Evolutionary conservation across 768 basidiomycete genomes (phyloP), one percentile per base, ranked within the genome.

Genomic region (Pleurotus cornucopiae): DNA sequence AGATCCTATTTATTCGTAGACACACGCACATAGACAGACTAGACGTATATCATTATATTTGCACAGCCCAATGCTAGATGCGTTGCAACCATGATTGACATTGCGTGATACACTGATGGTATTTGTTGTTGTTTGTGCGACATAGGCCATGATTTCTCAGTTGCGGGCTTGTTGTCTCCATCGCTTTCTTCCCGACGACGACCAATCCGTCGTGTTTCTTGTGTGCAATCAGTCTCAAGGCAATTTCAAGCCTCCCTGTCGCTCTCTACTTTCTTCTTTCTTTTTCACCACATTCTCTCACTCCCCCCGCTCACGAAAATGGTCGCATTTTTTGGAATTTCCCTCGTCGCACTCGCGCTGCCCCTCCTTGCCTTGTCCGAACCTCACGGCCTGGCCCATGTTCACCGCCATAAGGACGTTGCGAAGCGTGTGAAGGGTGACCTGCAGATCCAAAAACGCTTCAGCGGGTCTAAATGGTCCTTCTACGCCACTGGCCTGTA

Each of bases 401-500:
- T 66, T 64, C 70, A 71, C 57, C 79, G 73, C 54, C 79, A 82
- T 61, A 72, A 76, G 54, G 77, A 79, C 40, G 61, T 85, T 45
- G 79, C 80, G 13, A 74, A 70, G 46, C 80, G 82, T 20, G 73
- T 74, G 38, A 67, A 70, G 45, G 74, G 73, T 21, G 70, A 77
- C 54, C 64, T 79, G 3, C 63, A 67, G 14, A 62, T 80, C 46
- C 68, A 70, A 38, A 75, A 73, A 59, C 76, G 80, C 6, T 74
- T 62, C 54, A 51, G 58, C 39, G 55, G 60, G 54, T 67, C 78
- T 2, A 76, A 76, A 53, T 80, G 79, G 69, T 80, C 84, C 12
- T 86, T 71, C 60, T 86, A 85, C 63, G 75, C 76, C 43, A 79
- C 77, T 55, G 82, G 82, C 57, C 61, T 79, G 82, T 83, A 58